A percentile compares a stretch with the other conserved stretches of the same genome.
Conservation (phyloP, 805 yeast genomes). For the Groenewaldozyma salmanticensis region DNA sequence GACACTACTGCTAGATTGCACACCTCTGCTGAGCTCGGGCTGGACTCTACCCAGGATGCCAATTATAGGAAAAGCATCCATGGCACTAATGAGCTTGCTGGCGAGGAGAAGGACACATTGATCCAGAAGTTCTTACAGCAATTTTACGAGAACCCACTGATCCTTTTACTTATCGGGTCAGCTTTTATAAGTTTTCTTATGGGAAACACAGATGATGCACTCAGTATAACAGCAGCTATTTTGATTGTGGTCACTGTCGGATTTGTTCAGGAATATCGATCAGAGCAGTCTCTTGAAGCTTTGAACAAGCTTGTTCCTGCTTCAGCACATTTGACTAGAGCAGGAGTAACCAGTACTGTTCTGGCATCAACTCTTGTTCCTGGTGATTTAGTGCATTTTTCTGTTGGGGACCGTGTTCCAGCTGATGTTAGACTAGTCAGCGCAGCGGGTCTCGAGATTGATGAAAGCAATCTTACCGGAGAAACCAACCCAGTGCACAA, state of each 20-base stretch:
- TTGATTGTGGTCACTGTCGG: constrained; percentile 93
- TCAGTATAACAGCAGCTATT: constrained; percentile 88
- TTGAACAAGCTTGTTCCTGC: constrained; percentile 91
- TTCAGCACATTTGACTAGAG: constrained; percentile 85
- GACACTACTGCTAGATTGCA: constrained; percentile 54
- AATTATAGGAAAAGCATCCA: constrained; percentile 59
- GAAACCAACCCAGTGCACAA: constrained; percentile 85
- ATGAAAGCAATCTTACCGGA: constrained; percentile 93
- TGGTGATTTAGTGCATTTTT: constrained; percentile 84
- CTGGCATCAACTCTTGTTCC: constrained; percentile 86
- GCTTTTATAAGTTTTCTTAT: constrained; percentile 78
- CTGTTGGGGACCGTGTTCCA: constrained; percentile 93
- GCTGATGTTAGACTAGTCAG: constrained; percentile 82
- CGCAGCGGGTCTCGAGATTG: constrained; percentile 72
- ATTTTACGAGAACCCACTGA: constrained; percentile 86
- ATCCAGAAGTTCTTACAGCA: constrained; percentile 64
- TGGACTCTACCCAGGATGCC: constrained; percentile 61
- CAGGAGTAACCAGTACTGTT: constrained; percentile 67
- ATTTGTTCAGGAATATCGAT: constrained; percentile 91
- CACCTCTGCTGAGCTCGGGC: constrained; percentile 53
- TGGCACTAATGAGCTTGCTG: constrained; percentile 71
- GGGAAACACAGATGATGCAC: constrained; percentile 95
- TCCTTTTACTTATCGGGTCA: constrained; percentile 78
- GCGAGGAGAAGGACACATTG: constrained; percentile 68
- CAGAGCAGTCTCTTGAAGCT: constrained; percentile 91